phyloP scores from a whole-genome alignment of 1,284 basidiomycete species.

The Neonothopanus nambi region DNA sequence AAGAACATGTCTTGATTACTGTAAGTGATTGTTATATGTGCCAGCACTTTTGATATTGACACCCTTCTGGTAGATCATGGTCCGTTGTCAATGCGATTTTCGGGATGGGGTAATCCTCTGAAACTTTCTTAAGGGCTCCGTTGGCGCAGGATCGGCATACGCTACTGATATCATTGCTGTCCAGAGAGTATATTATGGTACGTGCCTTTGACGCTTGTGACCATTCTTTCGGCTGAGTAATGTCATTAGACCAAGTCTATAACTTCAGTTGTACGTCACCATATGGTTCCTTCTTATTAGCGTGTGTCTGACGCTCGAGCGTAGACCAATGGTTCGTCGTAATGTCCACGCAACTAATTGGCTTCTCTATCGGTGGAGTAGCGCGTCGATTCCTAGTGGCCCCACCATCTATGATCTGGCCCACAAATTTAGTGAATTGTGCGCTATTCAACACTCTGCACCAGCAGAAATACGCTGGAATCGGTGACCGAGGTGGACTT shows the following conservation, averaged over 20 bases:
- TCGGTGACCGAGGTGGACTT: slow-evolving; percentile 64
- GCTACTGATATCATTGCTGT: slow-evolving; percentile 79
- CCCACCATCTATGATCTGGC: slow-evolving; percentile 96
- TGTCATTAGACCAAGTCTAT: background rate
- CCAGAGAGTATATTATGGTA: slow-evolving; percentile 66
- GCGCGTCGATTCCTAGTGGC: slow-evolving; percentile 72
- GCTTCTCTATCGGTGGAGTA: slow-evolving; percentile 87
- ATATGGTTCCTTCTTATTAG: background rate
- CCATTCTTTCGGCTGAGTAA: slow-evolving; percentile 43
- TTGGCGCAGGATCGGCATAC: slow-evolving; percentile 61
- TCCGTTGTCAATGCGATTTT: too few relatives aligned
- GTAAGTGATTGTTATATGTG: slow-evolving; percentile 16
- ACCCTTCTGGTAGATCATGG: slow-evolving; percentile 30
- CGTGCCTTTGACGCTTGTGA: slow-evolving; percentile 50
- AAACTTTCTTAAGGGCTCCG: slow-evolving; percentile 72
- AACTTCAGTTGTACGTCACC: slow-evolving; percentile 19
- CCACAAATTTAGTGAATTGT: slow-evolving; percentile 79
- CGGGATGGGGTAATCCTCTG: slow-evolving; percentile 21
- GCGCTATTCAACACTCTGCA: slow-evolving; percentile 67
- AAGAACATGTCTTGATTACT: slow-evolving; percentile 52
- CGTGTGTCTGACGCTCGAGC: background rate
- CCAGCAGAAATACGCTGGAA: slow-evolving; percentile 57
- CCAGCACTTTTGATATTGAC: slow-evolving; percentile 2
- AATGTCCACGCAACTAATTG: slow-evolving; percentile 85
- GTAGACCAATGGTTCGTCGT: slow-evolving; percentile 75